Conservation (phyloP, 1,139 yeast genomes). For the Diutina neorugosa region DNA sequence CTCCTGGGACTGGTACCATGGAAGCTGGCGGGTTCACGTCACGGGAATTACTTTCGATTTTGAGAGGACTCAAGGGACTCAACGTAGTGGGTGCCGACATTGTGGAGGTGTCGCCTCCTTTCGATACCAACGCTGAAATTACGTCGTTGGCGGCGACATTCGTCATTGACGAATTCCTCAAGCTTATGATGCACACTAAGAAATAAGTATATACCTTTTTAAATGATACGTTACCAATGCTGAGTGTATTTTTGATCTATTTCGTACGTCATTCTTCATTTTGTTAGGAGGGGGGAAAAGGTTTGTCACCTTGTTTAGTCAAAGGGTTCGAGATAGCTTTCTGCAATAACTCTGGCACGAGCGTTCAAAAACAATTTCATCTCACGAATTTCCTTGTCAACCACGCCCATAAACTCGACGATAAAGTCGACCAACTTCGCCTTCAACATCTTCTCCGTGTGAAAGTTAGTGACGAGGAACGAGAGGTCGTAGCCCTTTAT, state of each 20-base stretch:
- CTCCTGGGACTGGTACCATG: conserved; percentile 47
- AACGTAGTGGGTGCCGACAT: conserved; percentile 43
- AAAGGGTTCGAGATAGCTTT: conserved; percentile 73
- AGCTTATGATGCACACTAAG: conserved; percentile 21
- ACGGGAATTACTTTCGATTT: conserved; percentile 34
- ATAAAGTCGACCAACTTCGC: conserved; percentile 92
- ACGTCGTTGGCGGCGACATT: conserved; percentile 44
- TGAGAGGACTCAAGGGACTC: conserved; percentile 38
- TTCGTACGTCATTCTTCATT: background rate
- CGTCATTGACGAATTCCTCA: conserved; percentile 37
- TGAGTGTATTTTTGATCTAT: background rate
- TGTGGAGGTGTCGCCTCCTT: conserved; percentile 49
- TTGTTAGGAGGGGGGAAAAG: background rate
- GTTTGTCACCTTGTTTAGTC: conserved; percentile 23
- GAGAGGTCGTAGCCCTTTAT: conserved; percentile 88
- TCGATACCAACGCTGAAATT: conserved; percentile 34
- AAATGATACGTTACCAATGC: background rate
- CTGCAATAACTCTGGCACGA: conserved; percentile 96
- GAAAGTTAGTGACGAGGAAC: conserved; percentile 84
- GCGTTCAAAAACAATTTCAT: conserved; percentile 96
- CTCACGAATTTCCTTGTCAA: conserved; percentile 95
- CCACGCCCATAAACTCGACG: conserved; percentile 98
- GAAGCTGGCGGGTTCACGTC: conserved; percentile 43
- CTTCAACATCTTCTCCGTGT: conserved; percentile 92
- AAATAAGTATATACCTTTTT: background rate